These are phyloP conservation scores for Rhodotorula sp. DNA, from an alignment of 1,284 basidiomycete species.

Conservation along the genomic window DNA sequence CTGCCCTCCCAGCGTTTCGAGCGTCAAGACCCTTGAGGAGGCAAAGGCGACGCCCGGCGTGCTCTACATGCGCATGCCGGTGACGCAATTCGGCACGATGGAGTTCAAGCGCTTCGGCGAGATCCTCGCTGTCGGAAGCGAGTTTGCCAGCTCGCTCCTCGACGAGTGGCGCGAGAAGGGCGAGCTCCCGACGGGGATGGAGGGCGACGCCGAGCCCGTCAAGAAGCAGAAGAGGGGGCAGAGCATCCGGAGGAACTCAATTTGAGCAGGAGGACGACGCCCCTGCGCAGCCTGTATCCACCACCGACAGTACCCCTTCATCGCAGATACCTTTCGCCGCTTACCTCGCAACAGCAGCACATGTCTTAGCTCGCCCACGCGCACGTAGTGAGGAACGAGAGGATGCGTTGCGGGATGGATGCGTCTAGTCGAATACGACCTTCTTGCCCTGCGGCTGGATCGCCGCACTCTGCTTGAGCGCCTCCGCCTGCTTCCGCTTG, in stretches of 20 bases:
- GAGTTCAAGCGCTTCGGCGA: conserved; percentile 67
- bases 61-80: conserved; percentile 93
- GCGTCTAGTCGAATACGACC: conserved; percentile 56
- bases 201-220: conserved; percentile 55
- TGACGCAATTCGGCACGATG: conserved; percentile 48
- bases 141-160: conserved; percentile 71
- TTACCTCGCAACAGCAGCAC: neutral
- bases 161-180: conserved; percentile 80
- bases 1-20: conserved; percentile 71
- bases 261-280: conserved; percentile 49
- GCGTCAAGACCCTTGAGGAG: conserved; percentile 90
- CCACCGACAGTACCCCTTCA: neutral
- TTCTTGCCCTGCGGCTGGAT: conserved; percentile 53
- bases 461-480: conserved; percentile 47
- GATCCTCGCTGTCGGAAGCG: conserved; percentile 79
- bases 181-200: conserved; percentile 69
- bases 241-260: conserved; percentile 73
- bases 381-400: neutral
- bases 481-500: conserved; percentile 73
- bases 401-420: neutral
- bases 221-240: conserved; percentile 66
- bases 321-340: neutral
- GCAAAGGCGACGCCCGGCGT: conserved; percentile 86
- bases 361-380: too few relatives aligned
- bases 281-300: too few relatives aligned